Evolutionary conservation across 2,329 filamentous ascomycete genomes (phyloP).

Genomic region (Clonostachys rhizophaga): DNA sequence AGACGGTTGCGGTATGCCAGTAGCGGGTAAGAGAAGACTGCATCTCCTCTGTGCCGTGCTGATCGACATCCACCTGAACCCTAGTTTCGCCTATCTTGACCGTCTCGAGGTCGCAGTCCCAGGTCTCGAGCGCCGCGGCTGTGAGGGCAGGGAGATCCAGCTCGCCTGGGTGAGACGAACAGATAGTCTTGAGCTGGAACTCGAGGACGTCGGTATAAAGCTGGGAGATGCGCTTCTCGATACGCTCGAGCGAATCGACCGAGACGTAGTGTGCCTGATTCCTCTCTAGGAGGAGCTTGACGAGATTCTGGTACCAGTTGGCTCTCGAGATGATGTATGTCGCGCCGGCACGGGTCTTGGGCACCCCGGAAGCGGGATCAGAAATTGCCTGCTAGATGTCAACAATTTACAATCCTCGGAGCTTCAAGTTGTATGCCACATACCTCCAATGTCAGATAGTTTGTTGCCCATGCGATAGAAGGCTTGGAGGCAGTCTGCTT

Average conservation of each 20-base stretch:
- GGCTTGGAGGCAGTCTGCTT: no score
- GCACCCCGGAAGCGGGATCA: no score
- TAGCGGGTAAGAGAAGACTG: neutral
- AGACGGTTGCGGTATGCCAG: no score
- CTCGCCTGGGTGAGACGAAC: slow-evolving; percentile 22
- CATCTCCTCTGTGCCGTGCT: slow-evolving; percentile 7
- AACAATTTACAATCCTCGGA: no score
- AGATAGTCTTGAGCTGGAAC: slow-evolving; percentile 34
- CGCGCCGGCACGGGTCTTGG: slow-evolving; percentile 22
- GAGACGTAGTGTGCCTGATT: slow-evolving; percentile 3
- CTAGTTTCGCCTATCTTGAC: neutral
- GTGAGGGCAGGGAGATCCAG: slow-evolving; percentile 16
- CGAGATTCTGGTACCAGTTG: slow-evolving; percentile 29
- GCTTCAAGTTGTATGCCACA: no score
- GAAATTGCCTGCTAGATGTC: no score
- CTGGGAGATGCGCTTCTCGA: slow-evolving; percentile 17
- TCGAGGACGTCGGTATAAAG: slow-evolving; percentile 31
- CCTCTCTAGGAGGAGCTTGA: slow-evolving; percentile 15
- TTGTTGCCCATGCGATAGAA: no score
- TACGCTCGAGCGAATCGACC: slow-evolving; percentile 5
- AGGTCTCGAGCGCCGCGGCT: slow-evolving; percentile 23
- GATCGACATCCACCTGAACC: slow-evolving; percentile 5
- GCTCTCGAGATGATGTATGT: slow-evolving; percentile 26
- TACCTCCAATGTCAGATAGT: no score
- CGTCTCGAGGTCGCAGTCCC: slow-evolving; percentile 17